Base-by-base conservation (phyloP, 2,329 filamentous ascomycete genomes). In the Aspergillus tamarii region DNA sequence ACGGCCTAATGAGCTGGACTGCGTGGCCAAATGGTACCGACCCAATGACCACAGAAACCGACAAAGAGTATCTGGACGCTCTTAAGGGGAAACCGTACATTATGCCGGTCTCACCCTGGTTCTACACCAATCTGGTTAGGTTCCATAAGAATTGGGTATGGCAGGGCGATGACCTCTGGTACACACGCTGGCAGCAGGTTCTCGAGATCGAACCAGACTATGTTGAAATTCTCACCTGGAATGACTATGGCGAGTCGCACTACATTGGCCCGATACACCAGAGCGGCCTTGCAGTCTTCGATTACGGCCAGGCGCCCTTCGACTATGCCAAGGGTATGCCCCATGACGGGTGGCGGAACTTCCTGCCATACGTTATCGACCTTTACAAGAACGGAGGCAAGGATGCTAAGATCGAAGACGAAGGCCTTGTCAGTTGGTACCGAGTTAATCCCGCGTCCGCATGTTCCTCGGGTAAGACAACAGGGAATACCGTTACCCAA, bases 91-190 rank as follows among this genome's bases (percentile, higher is more conserved):
- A 81, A 69, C 73, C 75, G 1, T 83, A 79, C 63, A 85, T 86
- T 79, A 84, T 84, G 83, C 80, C 84, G 2, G 82, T 87, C 9
- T 84, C 83, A 0, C 85, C 85, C 0, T 87, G 85, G 85, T 85
- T 81, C 72, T 85, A 75, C 73, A 88, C 87, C 58, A 84, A 87
- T 64, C 76, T 88, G 76, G 81, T 83, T 0, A 74, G 79, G 9
- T 89, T 81, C 68, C 74, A 78, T 57, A 89, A 89, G 76, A 87
- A 88, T 72, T 90, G 87, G 87, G 78, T 88, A 6, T 90, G 85
- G 80, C 81, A 82, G 46, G 84, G 85, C 3, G 87, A 89, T 64
- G 79, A 83, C 53, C 76, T 89, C 14, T 90, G 88, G 87, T 83
- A 81, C 63, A 77, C 85, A 57, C 83, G 87, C 10, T 89, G 87